Evolutionary conservation across 305 asterid genomes (phyloP).

Genomic region (Fraxinus platypoda): DNA sequence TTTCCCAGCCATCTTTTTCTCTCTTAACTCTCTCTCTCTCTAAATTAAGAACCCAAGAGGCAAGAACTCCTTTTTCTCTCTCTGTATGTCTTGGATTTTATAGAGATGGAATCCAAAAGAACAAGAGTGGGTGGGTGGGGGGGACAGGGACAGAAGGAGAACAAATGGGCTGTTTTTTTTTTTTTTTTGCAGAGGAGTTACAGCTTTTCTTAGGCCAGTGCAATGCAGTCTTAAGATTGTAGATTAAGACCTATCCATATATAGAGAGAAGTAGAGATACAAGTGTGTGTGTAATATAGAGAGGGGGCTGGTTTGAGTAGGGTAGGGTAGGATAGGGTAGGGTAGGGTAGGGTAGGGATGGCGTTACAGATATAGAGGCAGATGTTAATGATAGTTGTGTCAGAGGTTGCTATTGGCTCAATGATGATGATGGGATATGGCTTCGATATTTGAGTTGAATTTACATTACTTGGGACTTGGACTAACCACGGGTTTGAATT

Average conservation of each 20-base stretch:
- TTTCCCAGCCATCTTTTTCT: conserved; percentile 42
- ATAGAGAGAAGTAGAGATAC: not conserved
- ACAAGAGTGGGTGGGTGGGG: not conserved
- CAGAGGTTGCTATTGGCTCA: conserved; percentile 69
- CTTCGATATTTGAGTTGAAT: conserved; percentile 38
- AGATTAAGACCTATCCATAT: conserved; percentile 24
- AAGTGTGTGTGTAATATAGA: not conserved
- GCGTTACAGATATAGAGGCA: conserved; percentile 34
- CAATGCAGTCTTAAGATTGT: conserved; percentile 3
- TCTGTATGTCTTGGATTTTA: conserved; percentile 16
- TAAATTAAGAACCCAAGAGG: not conserved
- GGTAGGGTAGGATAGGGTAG: not conserved
- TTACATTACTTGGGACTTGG: not conserved
- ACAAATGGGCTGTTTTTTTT: conserved; percentile 47
- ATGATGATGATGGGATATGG: conserved; percentile 72
- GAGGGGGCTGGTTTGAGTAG: not conserved
- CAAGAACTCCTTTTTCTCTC: not conserved
- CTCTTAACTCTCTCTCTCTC: not conserved
- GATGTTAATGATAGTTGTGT: conserved; percentile 85
- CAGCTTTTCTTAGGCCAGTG: conserved; percentile 45
- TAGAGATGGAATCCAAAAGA: conserved; percentile 16
- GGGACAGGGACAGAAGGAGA: conserved; percentile 50
- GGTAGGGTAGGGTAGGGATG: not conserved
- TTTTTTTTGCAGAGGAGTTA: conserved; percentile 45
- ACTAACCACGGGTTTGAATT: conserved; percentile 29